Evolutionary conservation across 257 asterid genomes (phyloP).

Genomic region (Thymus quinquecostatus): DNA sequence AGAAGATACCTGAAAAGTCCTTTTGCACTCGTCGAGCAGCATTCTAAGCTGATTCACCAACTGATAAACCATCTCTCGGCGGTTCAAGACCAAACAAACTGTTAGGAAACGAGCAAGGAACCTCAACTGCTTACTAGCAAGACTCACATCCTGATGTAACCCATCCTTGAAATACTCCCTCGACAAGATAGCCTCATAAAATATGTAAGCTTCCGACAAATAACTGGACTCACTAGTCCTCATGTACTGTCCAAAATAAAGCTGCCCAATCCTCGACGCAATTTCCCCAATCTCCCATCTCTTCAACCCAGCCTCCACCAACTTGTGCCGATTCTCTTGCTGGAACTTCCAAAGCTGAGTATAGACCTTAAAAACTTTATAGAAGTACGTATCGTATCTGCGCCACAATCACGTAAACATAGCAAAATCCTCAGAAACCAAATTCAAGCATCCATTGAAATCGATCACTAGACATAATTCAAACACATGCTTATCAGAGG

Average conservation of each 20-base stretch:
- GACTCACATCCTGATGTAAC: constrained; percentile 79
- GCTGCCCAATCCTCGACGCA: constrained; percentile 97
- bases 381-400: constrained; percentile 92
- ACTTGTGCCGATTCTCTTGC: constrained; percentile 90
- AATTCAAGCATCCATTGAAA: constrained; percentile 3
- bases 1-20: constrained; percentile 78
- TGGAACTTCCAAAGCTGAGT: constrained; percentile 96
- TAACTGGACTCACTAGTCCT: constrained; percentile 96
- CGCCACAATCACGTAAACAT: constrained; percentile 22
- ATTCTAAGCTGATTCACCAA: constrained; percentile 86
- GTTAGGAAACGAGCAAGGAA: constrained; percentile 91
- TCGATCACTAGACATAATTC: constrained; percentile 16
- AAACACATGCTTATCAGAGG: constrained; percentile 11
- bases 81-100: constrained; percentile 83
- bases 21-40: constrained; percentile 93
- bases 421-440: neutral
- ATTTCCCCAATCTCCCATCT: constrained; percentile 99
- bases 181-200: constrained; percentile 86
- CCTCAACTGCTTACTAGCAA: constrained; percentile 86
- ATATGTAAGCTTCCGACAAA: constrained; percentile 82
- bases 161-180: constrained; percentile 97
- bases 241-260: constrained; percentile 98
- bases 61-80: constrained; percentile 84
- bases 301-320: constrained; percentile 93
- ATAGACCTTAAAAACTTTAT: constrained; percentile 88